Evolutionary conservation across 257 asterid genomes (phyloP), one percentile per base, ranked within the genome.

Genomic region (Petunia axillaris): DNA sequence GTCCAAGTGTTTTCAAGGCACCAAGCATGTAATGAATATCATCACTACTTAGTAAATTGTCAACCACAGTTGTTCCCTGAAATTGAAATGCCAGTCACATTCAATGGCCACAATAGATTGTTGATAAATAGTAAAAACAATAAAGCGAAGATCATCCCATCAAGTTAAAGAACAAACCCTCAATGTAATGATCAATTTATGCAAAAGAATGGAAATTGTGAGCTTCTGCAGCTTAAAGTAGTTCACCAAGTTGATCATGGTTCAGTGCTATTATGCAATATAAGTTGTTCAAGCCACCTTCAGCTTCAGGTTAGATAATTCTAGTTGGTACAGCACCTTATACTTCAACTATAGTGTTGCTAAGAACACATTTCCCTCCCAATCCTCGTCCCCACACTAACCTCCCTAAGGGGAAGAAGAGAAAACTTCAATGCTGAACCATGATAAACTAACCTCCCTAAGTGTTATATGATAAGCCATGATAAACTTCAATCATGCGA

Each of bases 21-120:
- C 92, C 97, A 79, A 95, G 96, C 98, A 93, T 95, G 82, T 93
- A 95, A 87, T 90, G 97, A 44, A 93, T 86, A 85, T 95, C 99
- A 16, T 95, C 97, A 87, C 98, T 93, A 84, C 89, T 85, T 79
- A 95, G 83, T 62, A 95, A 88, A 90, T 95, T 95, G 89, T 93
- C 96, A 65, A 95, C 98, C 36, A 92, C 91, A 68, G 98, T 93
- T 65, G 92, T 90, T 81, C 99, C 99, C 98, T 94, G 82, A 46
- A 80, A 79, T 82, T 71, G 25, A 48, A 35, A 35, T 5, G 77
- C 77, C 36, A 25, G 60, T 5, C 11, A 2, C 60, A 9, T 48
- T 25, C 48, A 71, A 71, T 25, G 44, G 59, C 5, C 77, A 48
- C 3, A 25, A 71, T 16, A 10, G 41, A n/a, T 25, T 9, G 58